Base-by-base conservation (phyloP, 805 yeast genomes). In the Kodamaea kaohsiungensis region DNA sequence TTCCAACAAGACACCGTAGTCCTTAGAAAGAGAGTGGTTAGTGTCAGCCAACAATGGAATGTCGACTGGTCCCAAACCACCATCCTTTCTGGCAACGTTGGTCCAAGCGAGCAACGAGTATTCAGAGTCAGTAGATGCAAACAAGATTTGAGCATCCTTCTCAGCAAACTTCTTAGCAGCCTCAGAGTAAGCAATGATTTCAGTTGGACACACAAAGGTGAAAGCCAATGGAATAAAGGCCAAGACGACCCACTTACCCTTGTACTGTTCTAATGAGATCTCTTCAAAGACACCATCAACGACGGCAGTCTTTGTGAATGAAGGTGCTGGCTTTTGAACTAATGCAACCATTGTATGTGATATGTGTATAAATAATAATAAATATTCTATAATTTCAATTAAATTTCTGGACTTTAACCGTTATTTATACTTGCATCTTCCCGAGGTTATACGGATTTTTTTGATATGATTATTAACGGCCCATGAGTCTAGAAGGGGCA, bases 131-230 rank as follows among this genome's bases (percentile, higher is more conserved):
- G 98, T 93, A 58, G 98, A 93, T 64, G 98, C 98, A 66, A 95
- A 91, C 70, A 95, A 84, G 51, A 95, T 86, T 80, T 91, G 89
- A 64, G 91, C 85, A 69, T 86, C 93, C 73, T 90, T 87, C 64
- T 84, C 96, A 66, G 88, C 75, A 79, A 95, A 95, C 83, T 87
- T 86, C 82, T 86, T 85, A 66, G 85, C 89, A 65, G 98, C 97
- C 66, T 93, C 97, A 60, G 97, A 89, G 88, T 91, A 95, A 65
- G 98, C 98, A 77, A 95, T 87, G 82, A 95, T 92, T 83, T 95
- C 98, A 65, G 99, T 95, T 77, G 99, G 99, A 81, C 99, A 95
- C 61, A 95, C 98, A 66, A 95, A 95, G 58, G 99, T 95, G 92
- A 95, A 95, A 51, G 99, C 99, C 84, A 93, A 81, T 77, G 99